phyloP scores from a whole-genome alignment of 129 eudicot species.

The Helichrysum umbraculigerum region DNA sequence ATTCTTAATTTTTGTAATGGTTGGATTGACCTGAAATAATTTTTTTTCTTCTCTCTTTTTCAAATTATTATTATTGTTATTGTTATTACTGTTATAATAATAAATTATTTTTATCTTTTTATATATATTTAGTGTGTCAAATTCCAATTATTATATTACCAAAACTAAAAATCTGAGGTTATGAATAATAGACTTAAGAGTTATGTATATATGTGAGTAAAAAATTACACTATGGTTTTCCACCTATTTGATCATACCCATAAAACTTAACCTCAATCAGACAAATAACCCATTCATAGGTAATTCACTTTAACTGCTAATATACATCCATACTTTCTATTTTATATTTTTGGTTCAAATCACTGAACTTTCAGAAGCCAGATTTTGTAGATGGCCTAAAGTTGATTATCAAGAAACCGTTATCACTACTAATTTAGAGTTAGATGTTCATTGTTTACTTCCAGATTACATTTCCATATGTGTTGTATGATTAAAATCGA shows the following conservation, averaged over 20 bases:
- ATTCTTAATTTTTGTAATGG: background rate
- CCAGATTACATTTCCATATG: background rate
- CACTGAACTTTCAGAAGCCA: background rate
- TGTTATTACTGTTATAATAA: no score
- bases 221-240: background rate
- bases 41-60: background rate
- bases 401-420: background rate
- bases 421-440: background rate
- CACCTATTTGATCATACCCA: background rate
- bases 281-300: background rate
- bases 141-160: background rate
- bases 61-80: background rate
- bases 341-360: background rate
- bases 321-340: background rate
- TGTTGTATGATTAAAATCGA: background rate
- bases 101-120: no score
- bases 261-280: background rate
- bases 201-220: background rate
- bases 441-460: constrained; percentile 9
- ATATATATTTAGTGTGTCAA: background rate
- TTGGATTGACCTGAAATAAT: background rate
- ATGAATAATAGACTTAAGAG: no score
- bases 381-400: constrained; percentile 1
- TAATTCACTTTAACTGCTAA: background rate
- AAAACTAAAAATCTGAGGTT: no score